Percentiles rank a stretch among this genome's conserved stretches.
phyloP scores from a whole-genome alignment of 2,329 filamentous ascomycete species.

The Colletotrichum gloeosporioides region DNA sequence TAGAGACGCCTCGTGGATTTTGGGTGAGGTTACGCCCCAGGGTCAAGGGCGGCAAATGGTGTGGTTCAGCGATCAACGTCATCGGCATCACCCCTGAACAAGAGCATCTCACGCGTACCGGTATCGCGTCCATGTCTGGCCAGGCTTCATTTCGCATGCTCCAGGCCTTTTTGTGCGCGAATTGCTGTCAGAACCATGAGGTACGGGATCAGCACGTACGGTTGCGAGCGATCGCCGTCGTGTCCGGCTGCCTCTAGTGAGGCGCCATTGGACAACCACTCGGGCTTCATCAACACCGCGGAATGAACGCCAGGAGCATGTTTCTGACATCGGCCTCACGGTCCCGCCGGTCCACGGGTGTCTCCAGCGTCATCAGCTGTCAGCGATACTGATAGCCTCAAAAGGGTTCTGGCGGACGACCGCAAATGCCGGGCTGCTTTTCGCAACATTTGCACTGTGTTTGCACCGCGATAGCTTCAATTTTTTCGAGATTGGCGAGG shows the following conservation, averaged over 20 bases:
- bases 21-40: background rate
- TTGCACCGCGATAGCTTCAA: background rate
- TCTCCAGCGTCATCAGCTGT: background rate
- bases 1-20: background rate
- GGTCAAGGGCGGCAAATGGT: background rate
- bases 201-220: background rate
- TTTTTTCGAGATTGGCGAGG: background rate
- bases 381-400: background rate
- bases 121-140: background rate
- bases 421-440: background rate
- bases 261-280: background rate
- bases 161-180: background rate
- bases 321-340: background rate
- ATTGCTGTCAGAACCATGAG: background rate
- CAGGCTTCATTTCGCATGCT: background rate
- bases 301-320: background rate
- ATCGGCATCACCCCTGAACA: background rate
- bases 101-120: background rate
- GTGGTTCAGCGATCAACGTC: conserved; percentile 17
- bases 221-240: background rate
- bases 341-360: background rate
- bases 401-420: background rate
- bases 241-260: conserved; percentile 12
- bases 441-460: background rate
- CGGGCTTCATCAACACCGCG: background rate